A percentile compares a stretch with the other conserved stretches of the same genome.
Conservation (phyloP, 805 yeast species). For the Blastobotrys muscicola region DNA sequence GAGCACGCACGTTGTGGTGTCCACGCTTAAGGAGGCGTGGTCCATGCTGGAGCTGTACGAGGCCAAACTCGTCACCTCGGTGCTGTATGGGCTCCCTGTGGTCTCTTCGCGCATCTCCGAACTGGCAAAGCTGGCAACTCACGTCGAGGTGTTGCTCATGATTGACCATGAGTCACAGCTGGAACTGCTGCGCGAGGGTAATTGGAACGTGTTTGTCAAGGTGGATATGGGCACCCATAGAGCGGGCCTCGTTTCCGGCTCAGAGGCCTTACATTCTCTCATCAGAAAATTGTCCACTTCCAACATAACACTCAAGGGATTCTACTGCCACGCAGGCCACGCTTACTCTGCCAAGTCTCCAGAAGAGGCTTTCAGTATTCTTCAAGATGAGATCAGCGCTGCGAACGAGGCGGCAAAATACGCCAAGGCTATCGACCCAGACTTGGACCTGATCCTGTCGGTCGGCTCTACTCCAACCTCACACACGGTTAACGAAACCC, state of each 20-base stretch:
- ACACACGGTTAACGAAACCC: constrained; percentile 26
- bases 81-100: constrained; percentile 52
- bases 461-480: constrained; percentile 82
- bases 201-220: constrained; percentile 61
- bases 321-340: constrained; percentile 76
- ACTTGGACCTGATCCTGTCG: constrained; percentile 41
- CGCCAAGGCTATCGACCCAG: constrained; percentile 31
- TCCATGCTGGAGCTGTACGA: constrained; percentile 33
- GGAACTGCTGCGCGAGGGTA: constrained; percentile 33
- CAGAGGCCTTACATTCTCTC: constrained; percentile 30
- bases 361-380: constrained; percentile 37
- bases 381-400: constrained; percentile 48
- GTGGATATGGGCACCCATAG: constrained; percentile 63
- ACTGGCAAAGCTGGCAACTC: constrained; percentile 34
- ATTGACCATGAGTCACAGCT: constrained; percentile 54
- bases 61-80: constrained; percentile 37
- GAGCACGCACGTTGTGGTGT: constrained; percentile 49
- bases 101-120: constrained; percentile 41
- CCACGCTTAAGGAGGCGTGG: constrained; percentile 63
- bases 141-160: constrained; percentile 42
- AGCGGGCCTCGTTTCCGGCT: constrained; percentile 44
- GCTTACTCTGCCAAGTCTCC: constrained; percentile 44
- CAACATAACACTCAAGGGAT: constrained; percentile 46
- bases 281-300: constrained; percentile 27
- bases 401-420: constrained; percentile 44